These are phyloP conservation scores for Hirsutella thompsonii DNA, from an alignment of 2,329 filamentous ascomycete species.

Conservation along the genomic window DNA sequence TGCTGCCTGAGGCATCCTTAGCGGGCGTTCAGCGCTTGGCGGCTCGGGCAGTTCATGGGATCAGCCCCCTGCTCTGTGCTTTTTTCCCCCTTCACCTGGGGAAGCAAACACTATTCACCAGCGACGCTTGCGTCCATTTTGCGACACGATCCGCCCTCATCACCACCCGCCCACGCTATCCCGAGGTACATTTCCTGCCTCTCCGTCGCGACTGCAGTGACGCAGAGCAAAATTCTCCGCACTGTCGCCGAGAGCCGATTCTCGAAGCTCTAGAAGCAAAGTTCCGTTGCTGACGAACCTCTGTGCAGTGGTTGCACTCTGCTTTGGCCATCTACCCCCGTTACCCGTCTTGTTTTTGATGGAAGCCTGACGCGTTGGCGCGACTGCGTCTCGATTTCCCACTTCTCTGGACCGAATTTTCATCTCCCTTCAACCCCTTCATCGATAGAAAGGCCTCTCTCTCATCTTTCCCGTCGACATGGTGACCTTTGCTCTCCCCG, in stretches of 20 bases:
- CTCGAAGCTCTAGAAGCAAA: background rate
- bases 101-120: background rate
- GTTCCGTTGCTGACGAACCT: background rate
- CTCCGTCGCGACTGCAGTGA: background rate
- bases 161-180: background rate
- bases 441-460: background rate
- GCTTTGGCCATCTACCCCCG: background rate
- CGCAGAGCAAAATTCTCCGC: background rate
- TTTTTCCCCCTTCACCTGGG: background rate
- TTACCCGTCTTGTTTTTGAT: background rate
- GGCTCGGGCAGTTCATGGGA: too few relatives aligned
- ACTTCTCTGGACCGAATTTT: background rate
- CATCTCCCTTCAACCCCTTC: background rate
- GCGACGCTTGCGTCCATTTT: background rate
- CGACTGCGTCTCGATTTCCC: background rate
- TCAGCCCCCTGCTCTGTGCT: background rate
- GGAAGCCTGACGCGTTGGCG: slow-evolving; percentile 1
- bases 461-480: slow-evolving; percentile 9
- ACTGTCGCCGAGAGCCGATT: background rate
- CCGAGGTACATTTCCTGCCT: background rate
- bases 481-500: slow-evolving; percentile 26
- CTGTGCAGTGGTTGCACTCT: background rate
- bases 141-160: background rate
- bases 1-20: background rate
- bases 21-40: background rate